Percentiles rank a stretch among this genome's conserved stretches.
Conservation (phyloP, 805 yeast genomes). For the Wickerhamiella domercqiae region DNA sequence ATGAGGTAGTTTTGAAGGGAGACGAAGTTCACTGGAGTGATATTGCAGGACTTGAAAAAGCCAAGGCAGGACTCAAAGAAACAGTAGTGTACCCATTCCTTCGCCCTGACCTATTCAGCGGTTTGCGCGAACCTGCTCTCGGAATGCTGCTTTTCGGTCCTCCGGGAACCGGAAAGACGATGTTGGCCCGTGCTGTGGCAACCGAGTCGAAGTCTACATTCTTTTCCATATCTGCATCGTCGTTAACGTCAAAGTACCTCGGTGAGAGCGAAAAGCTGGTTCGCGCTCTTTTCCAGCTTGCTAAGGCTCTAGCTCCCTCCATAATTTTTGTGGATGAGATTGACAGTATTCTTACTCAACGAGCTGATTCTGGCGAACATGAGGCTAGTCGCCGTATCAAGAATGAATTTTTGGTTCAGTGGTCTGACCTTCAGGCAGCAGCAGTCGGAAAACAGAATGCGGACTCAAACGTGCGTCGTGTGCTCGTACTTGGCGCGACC, state of each 20-base stretch:
- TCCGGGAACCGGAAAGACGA: slow-evolving; percentile 97
- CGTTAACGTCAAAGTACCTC: slow-evolving; percentile 62
- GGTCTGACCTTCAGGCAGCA: slow-evolving; percentile 85
- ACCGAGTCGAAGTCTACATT: slow-evolving; percentile 88
- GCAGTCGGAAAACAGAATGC: slow-evolving; percentile 56
- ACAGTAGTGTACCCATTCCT: slow-evolving; percentile 92
- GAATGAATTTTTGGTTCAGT: slow-evolving; percentile 83
- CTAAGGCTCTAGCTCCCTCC: slow-evolving; percentile 76
- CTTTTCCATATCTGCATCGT: slow-evolving; percentile 80
- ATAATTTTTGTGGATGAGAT: slow-evolving; percentile 94
- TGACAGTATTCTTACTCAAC: slow-evolving; percentile 70
- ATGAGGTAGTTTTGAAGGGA: slow-evolving; percentile 77
- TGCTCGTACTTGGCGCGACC: slow-evolving; percentile 84
- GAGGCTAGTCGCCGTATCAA: slow-evolving; percentile 83
- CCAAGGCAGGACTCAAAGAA: slow-evolving; percentile 78
- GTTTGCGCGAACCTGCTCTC: slow-evolving; percentile 82
- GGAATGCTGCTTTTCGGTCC: slow-evolving; percentile 97
- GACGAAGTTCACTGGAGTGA: slow-evolving; percentile 93
- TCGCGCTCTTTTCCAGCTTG: slow-evolving; percentile 70
- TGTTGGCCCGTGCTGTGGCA: slow-evolving; percentile 94
- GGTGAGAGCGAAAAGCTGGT: slow-evolving; percentile 94
- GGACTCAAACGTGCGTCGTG: slow-evolving; percentile 41
- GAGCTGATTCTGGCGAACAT: slow-evolving; percentile 64
- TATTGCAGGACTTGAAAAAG: slow-evolving; percentile 81
- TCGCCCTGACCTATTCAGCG: slow-evolving; percentile 82